Percentiles rank a stretch among this genome's conserved stretches.
Evolutionary conservation across 441 rosid species (phyloP).

Genomic region (Pelargonium fulgidum): DNA sequence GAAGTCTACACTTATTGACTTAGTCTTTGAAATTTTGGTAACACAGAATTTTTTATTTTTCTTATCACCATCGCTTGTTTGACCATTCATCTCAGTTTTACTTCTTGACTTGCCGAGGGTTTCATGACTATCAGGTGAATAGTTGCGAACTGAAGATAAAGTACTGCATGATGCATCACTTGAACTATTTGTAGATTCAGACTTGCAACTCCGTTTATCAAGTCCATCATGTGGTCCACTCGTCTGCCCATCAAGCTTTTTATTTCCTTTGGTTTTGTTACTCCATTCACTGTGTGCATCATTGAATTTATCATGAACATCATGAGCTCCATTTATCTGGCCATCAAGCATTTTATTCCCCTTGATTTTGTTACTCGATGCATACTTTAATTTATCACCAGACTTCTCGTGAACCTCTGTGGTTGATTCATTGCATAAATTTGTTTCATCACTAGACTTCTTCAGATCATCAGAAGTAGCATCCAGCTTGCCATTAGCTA

Average conservation of each 20-base stretch:
- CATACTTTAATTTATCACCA: constrained; percentile 21
- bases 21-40: constrained; percentile 59
- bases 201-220: constrained; percentile 31
- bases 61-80: constrained; percentile 42
- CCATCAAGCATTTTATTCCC: constrained; percentile 26
- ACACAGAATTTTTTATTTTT: constrained; percentile 53
- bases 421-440: constrained; percentile 22
- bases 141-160: constrained; percentile 33
- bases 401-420: constrained; percentile 27
- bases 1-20: constrained; percentile 85
- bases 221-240: constrained; percentile 34
- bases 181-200: constrained; percentile 29
- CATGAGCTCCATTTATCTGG: constrained; percentile 35
- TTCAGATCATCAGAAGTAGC: constrained; percentile 21
- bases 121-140: constrained; percentile 42
- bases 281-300: constrained; percentile 1
- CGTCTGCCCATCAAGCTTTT: constrained; percentile 22
- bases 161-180: constrained; percentile 34
- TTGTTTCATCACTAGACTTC: constrained; percentile 25
- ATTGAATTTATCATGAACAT: constrained; percentile 21
- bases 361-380: constrained; percentile 11
- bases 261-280: constrained; percentile 22
- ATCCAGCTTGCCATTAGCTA: constrained; percentile 32
- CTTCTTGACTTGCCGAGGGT: constrained; percentile 30
- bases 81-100: constrained; percentile 35